Evolutionary conservation across 768 basidiomycete genomes (phyloP).

Genomic region (Mrakia frigida): DNA sequence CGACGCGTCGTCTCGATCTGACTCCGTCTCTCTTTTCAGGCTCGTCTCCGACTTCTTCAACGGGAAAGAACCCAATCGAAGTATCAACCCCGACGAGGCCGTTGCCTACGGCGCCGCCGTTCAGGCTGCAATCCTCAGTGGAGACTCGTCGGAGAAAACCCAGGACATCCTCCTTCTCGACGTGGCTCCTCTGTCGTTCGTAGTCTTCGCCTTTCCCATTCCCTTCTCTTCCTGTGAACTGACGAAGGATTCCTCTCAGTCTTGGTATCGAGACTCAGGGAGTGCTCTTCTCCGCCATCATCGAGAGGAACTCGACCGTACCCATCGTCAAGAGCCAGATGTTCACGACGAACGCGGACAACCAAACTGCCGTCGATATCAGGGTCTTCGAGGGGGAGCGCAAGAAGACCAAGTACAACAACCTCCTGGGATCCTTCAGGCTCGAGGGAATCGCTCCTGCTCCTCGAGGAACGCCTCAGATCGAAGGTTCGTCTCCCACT

Average conservation of each 20-base stretch:
- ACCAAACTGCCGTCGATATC: slow-evolving; percentile 45
- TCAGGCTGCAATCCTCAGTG: background rate
- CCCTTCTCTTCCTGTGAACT: background rate
- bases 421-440: slow-evolving; percentile 72
- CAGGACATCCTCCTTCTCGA: background rate
- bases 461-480: slow-evolving; percentile 94
- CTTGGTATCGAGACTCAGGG: background rate
- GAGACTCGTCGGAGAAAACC: slow-evolving; percentile 4
- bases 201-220: slow-evolving; percentile 49
- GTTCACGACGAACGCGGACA: slow-evolving; percentile 46
- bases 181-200: slow-evolving; percentile 41
- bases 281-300: slow-evolving; percentile 45
- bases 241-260: background rate
- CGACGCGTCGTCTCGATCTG: too few relatives aligned
- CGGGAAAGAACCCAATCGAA: slow-evolving; percentile 57
- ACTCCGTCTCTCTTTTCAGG: background rate
- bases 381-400: slow-evolving; percentile 77
- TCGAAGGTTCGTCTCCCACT: slow-evolving; percentile 51
- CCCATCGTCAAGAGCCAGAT: slow-evolving; percentile 34
- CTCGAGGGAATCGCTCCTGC: slow-evolving; percentile 59
- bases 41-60: slow-evolving; percentile 69
- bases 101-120: slow-evolving; percentile 75
- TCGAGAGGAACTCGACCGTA: slow-evolving; percentile 41
- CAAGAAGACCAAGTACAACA: slow-evolving; percentile 97
- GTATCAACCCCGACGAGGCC: slow-evolving; percentile 99